phyloP scores from a whole-genome alignment of 2,329 filamentous ascomycete species.

The Amauroascus verrucosus region DNA sequence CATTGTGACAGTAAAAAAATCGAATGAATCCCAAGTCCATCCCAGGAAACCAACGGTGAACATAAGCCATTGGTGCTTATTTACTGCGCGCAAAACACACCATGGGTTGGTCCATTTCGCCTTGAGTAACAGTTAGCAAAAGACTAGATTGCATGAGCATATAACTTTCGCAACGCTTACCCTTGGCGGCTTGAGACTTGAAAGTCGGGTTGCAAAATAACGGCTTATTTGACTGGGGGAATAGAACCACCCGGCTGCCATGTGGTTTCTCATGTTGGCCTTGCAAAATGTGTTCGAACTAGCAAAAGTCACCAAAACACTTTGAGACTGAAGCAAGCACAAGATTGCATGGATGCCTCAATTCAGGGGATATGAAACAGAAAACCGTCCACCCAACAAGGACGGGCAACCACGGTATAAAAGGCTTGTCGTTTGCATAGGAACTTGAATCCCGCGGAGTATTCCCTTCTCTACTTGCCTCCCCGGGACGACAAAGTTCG shows the following conservation, averaged over 20 bases:
- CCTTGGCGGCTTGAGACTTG: slow-evolving; percentile 28
- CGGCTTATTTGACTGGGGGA: slow-evolving; percentile 26
- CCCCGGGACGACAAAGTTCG: neutral
- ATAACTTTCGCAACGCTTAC: slow-evolving; percentile 2
- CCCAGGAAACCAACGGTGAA: slow-evolving; percentile 40
- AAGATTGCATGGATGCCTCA: neutral
- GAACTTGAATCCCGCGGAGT: too few species aligned
- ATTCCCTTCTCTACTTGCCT: too few species aligned
- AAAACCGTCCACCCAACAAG: neutral
- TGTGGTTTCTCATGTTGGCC: slow-evolving; percentile 24
- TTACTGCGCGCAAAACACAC: slow-evolving; percentile 42
- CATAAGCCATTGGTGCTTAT: slow-evolving; percentile 49
- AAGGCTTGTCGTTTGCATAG: too few species aligned
- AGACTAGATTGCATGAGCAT: neutral
- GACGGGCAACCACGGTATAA: too few species aligned
- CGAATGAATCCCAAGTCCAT: slow-evolving; percentile 50
- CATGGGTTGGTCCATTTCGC: slow-evolving; percentile 38
- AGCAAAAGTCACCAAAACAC: neutral
- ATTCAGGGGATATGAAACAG: neutral
- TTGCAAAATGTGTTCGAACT: neutral
- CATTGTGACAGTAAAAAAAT: slow-evolving; percentile 54
- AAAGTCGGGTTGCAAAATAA: slow-evolving; percentile 27
- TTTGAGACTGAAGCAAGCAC: neutral
- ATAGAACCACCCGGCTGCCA: slow-evolving; percentile 26
- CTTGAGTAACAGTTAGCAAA: neutral